Conservation (phyloP, 371 early-diverging fungal species). For the Gilbertella persicaria region DNA sequence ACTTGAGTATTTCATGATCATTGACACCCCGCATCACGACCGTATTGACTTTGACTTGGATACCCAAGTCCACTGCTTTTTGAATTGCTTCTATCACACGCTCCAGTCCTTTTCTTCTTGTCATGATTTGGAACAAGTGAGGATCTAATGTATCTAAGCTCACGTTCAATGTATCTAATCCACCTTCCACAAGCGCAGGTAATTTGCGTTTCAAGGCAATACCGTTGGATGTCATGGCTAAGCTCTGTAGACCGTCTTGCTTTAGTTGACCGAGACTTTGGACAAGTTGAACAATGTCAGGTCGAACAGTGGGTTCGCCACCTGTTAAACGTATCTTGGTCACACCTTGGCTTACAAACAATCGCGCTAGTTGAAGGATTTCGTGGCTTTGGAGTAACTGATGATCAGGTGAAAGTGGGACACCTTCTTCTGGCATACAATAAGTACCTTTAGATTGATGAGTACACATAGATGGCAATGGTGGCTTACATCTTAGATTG, state of each 20-base stretch:
- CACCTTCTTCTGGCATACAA: conserved; percentile 95
- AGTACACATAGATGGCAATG: not conserved
- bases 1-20: conserved; percentile 79
- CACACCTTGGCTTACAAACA: conserved; percentile 89
- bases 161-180: conserved; percentile 86
- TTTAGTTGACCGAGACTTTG: conserved; percentile 72
- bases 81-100: conserved; percentile 76
- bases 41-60: conserved; percentile 86
- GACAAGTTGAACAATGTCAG: conserved; percentile 84
- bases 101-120: conserved; percentile 80
- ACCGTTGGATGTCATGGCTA: conserved; percentile 95
- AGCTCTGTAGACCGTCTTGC: conserved; percentile 69
- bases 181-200: conserved; percentile 64
- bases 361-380: conserved; percentile 73
- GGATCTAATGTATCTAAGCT: conserved; percentile 90
- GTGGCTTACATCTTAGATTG: conserved; percentile 82
- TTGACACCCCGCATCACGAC: conserved; percentile 90
- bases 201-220: conserved; percentile 87
- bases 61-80: conserved; percentile 62
- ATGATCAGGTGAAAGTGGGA: conserved; percentile 71
- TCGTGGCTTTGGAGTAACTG: conserved; percentile 78
- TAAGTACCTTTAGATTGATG: conserved; percentile 69
- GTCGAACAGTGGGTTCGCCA: conserved; percentile 94
- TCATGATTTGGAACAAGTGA: conserved; percentile 86
- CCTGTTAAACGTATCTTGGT: conserved; percentile 94